Evolutionary conservation across 306 rosid genomes (phyloP).

Genomic region (Gillenia trifoliata): DNA sequence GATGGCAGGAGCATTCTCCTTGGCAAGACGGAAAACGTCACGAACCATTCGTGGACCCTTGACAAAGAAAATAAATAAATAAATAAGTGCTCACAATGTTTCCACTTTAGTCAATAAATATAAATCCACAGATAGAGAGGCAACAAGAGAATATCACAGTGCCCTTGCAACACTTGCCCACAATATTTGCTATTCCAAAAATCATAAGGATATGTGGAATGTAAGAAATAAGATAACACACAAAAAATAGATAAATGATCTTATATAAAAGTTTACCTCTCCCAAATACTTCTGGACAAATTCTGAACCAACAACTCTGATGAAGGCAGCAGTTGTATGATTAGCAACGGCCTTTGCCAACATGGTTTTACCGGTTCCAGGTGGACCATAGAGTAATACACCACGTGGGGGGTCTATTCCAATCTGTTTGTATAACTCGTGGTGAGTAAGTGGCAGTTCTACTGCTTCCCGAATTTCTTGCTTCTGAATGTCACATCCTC

Average conservation of each 20-base stretch:
- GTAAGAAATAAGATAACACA: neutral
- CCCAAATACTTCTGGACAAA: constrained; percentile 99
- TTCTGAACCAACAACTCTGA: constrained; percentile 98
- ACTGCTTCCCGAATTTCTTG: constrained; percentile 99
- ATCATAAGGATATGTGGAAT: too few species aligned
- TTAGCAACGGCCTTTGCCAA: constrained; percentile 99
- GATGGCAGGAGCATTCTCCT: constrained; percentile 99
- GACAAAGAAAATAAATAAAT: neutral
- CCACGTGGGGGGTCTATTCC: constrained; percentile 99
- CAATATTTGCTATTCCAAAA: neutral
- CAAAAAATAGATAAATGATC: neutral
- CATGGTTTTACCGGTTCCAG: constrained; percentile 99
- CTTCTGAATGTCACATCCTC: constrained; percentile 97
- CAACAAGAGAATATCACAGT: neutral
- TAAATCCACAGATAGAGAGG: neutral
- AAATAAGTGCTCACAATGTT: neutral
- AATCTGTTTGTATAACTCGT: constrained; percentile 92
- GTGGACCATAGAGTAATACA: constrained; percentile 94
- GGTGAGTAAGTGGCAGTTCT: constrained; percentile 95
- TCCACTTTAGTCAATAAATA: neutral
- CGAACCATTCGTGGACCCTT: constrained; percentile 99
- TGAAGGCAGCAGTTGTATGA: constrained; percentile 98
- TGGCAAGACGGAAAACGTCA: constrained; percentile 98
- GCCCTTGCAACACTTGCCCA: neutral
- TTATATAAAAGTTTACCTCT: constrained; percentile 54